Evolutionary conservation across 2,329 filamentous ascomycete genomes (phyloP).

Genomic region (Verticillium klebahnii): DNA sequence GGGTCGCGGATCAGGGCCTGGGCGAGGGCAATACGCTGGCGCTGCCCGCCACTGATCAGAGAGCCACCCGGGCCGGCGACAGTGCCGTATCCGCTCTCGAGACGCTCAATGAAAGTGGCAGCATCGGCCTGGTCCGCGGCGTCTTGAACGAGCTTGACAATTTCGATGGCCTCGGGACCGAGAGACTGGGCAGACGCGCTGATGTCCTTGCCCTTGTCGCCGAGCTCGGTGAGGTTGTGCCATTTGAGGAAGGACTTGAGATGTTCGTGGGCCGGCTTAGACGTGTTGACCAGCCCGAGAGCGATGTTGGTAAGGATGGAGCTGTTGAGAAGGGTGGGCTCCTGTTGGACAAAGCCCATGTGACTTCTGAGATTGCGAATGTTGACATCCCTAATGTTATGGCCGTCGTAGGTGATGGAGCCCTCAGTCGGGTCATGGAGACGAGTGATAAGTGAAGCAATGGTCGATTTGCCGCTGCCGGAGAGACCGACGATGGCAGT

Average conservation of each 20-base stretch:
- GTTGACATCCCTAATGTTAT: conserved; percentile 29
- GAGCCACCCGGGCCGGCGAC: conserved; percentile 41
- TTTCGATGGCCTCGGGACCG: conserved; percentile 27
- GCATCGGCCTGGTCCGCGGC: conserved; percentile 53
- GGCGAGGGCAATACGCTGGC: conserved; percentile 46
- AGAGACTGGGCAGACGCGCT: conserved; percentile 14
- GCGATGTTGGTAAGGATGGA: conserved; percentile 38
- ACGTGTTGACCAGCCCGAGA: conserved; percentile 33
- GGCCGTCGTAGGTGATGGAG: conserved; percentile 29
- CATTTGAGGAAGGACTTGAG: conserved; percentile 35
- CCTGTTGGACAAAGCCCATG: conserved; percentile 27
- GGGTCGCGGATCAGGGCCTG: conserved; percentile 45
- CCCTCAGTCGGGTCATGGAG: conserved; percentile 42
- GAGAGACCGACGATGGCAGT: conserved; percentile 48
- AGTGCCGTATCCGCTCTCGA: conserved; percentile 43
- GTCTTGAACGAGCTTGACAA: conserved; percentile 37
- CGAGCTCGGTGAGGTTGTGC: conserved; percentile 38
- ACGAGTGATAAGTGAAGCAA: conserved; percentile 31
- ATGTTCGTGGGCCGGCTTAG: conserved; percentile 22
- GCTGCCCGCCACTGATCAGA: conserved; percentile 46
- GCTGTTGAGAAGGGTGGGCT: conserved; percentile 25
- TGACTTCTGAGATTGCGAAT: conserved; percentile 24
- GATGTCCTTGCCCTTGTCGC: conserved; percentile 21
- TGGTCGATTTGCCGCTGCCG: conserved; percentile 44
- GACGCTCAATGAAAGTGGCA: conserved; percentile 39